These are phyloP conservation scores for Postia placenta DNA, from an alignment of 768 basidiomycete genomes.

Conservation along the genomic window DNA sequence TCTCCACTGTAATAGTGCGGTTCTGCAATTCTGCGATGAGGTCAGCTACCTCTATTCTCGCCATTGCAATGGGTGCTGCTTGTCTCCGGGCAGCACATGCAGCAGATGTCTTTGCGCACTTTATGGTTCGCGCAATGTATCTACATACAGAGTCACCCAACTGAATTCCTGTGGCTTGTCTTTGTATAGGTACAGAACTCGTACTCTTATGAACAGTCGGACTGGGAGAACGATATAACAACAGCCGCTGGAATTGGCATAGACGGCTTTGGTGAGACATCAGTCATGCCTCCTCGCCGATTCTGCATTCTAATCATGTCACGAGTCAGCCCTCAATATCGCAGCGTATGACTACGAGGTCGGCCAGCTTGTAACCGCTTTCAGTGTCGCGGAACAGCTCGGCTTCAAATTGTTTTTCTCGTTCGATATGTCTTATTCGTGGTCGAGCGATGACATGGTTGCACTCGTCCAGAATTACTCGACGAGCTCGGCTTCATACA, in stretches of 20 bases:
- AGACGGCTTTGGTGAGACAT: constrained; percentile 10
- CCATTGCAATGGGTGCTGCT: too few relatives aligned
- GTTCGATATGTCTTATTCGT: constrained; percentile 29
- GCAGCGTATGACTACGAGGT: constrained; percentile 22
- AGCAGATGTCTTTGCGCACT: too few relatives aligned
- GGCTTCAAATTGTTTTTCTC: constrained; percentile 33
- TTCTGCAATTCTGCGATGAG: too few relatives aligned
- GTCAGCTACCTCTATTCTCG: too few relatives aligned
- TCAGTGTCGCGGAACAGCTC: constrained; percentile 24
- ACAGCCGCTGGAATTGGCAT: constrained; percentile 21
- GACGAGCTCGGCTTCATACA: constrained; percentile 24
- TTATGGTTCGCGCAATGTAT: too few relatives aligned
- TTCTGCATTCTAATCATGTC: not conserved
- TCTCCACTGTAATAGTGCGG: too few relatives aligned
- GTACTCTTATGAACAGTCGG: too few relatives aligned
- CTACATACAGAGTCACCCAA: too few relatives aligned
- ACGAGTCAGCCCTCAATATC: constrained; percentile 21
- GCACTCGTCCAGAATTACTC: constrained; percentile 25
- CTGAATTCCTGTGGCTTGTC: too few relatives aligned
- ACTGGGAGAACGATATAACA: too few relatives aligned
- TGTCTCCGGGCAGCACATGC: too few relatives aligned
- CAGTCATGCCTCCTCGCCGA: not conserved
- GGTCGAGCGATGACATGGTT: constrained; percentile 16
- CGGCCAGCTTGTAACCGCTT: constrained; percentile 26
- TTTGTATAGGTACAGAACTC: too few relatives aligned